These are phyloP conservation scores for Cordyceps cicadae DNA, from an alignment of 2,329 filamentous ascomycete species.

Conservation along the genomic window DNA sequence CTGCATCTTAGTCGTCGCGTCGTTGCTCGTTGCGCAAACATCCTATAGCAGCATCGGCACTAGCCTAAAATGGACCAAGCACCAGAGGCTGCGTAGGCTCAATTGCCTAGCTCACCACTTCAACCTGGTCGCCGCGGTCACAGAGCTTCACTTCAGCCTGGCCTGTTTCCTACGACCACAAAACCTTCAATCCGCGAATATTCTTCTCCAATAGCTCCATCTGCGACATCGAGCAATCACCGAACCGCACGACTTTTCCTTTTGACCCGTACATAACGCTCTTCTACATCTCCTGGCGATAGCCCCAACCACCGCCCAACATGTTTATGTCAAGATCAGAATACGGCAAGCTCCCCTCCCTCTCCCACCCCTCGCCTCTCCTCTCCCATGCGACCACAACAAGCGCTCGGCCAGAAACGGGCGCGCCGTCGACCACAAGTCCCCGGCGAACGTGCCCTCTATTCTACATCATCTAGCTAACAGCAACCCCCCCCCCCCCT, in stretches of 20 bases:
- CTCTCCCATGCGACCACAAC: neutral
- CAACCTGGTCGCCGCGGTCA: neutral
- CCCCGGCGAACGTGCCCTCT: too few species aligned
- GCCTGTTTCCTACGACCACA: neutral
- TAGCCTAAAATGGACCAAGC: neutral
- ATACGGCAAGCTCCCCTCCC: slow-evolving; percentile 67
- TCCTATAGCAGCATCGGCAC: neutral
- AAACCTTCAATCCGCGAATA: neutral
- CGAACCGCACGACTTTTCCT: neutral
- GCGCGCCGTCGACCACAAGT: too few species aligned
- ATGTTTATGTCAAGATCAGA: slow-evolving; percentile 99
- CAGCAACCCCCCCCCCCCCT: neutral
- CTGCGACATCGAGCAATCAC: neutral
- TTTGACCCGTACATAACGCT: neutral
- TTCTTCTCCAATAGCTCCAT: neutral
- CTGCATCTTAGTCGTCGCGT: neutral
- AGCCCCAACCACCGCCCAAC: slow-evolving; percentile 39
- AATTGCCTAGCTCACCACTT: slow-evolving; percentile 11
- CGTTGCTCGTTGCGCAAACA: neutral
- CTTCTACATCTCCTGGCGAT: neutral
- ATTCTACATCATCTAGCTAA: neutral
- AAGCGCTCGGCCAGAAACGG: too few species aligned
- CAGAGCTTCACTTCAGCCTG: slow-evolving; percentile 11
- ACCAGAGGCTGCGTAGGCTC: slow-evolving; percentile 11
- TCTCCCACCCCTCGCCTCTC: neutral